Evolutionary conservation across 164 flowering plant species (phyloP).

Genomic region (Warburgia ugandensis): DNA sequence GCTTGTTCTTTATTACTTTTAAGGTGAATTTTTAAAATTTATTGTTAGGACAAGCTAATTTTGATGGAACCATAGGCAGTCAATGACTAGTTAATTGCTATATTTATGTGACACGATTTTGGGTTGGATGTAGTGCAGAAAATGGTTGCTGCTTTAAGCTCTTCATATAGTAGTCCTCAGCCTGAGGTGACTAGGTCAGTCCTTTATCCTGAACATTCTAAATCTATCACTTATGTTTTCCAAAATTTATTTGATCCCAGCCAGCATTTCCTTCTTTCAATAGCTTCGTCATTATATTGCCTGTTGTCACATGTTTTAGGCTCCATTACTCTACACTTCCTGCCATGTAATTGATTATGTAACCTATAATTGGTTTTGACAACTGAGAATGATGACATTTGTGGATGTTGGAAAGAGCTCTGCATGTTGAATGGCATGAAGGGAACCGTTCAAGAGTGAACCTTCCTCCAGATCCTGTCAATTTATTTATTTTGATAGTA

Average conservation of each 20-base stretch:
- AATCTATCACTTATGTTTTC: not conserved
- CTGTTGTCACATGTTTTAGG: too few relatives aligned
- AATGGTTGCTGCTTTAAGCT: conserved; percentile 46
- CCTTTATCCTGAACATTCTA: not conserved
- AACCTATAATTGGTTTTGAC: too few relatives aligned
- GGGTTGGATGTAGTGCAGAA: conserved; percentile 53
- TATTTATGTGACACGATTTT: conserved; percentile 38
- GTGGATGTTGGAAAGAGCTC: too few relatives aligned
- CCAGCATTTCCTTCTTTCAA: not conserved
- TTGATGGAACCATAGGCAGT: not conserved
- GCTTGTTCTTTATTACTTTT: conserved; percentile 51
- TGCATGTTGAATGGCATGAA: too few relatives aligned
- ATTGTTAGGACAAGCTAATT: not conserved
- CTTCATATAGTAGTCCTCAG: conserved; percentile 44
- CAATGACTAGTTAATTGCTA: not conserved
- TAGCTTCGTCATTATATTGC: too few relatives aligned
- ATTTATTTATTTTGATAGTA: too few relatives aligned
- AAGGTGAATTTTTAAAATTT: conserved; percentile 42
- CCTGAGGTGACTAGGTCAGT: conserved; percentile 44
- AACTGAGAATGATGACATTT: too few relatives aligned
- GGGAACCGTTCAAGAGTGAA: too few relatives aligned
- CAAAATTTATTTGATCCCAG: not conserved
- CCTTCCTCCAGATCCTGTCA: too few relatives aligned
- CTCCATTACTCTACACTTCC: too few relatives aligned
- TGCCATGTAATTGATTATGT: too few relatives aligned